Evolutionary conservation across 371 early-diverging fungal genomes (phyloP), one percentile per base, ranked within the genome.

Genomic region (Batkoa obscura): DNA sequence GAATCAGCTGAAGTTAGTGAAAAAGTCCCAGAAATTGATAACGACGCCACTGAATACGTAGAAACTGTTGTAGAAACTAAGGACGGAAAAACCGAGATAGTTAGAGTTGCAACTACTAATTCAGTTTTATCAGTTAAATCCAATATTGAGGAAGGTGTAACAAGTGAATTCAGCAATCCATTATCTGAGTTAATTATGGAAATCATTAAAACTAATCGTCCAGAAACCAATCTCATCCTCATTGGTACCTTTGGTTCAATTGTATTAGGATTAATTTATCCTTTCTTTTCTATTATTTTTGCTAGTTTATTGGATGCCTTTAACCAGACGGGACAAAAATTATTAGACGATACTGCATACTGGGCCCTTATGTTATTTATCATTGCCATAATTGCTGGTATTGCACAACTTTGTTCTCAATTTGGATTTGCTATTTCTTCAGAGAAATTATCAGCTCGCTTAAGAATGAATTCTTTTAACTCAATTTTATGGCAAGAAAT

Each of bases 401-500:
- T 76, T 17, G 68, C 67, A 9, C 64, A 73, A 46, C 48, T 69
- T 35, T 51, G 65, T 5, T 71, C 68, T 54, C 64, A 60, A 6
- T 55, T 64, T 45, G 54, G 64, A 2, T 75, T 76, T 54, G 74
- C 72, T 57, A 41, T 66, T 42, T 69, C 72, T 15, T 75, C 75
- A 51, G 81, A 78, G 59, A 66, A 68, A 3, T 68, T 80, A 50
- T 82, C 83, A 8, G 62, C 66, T 17, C 73, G 83, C 46, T 62
- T 86, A 41, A 72, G 86, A 47, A 67, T 63, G 38, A 55, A 60
- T 42, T 59, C 73, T 9, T 84, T 85, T 70, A 64, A 69, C 17
- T 69, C 79, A n/a, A 70, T 80, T 47, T 67, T 85, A 62, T 62
- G 67, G 32, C 94, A 91, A 72, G 90, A 92, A 60, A 79, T 90